Conservation (phyloP, 1,284 basidiomycete genomes). For the Microbotryum violaceum region DNA sequence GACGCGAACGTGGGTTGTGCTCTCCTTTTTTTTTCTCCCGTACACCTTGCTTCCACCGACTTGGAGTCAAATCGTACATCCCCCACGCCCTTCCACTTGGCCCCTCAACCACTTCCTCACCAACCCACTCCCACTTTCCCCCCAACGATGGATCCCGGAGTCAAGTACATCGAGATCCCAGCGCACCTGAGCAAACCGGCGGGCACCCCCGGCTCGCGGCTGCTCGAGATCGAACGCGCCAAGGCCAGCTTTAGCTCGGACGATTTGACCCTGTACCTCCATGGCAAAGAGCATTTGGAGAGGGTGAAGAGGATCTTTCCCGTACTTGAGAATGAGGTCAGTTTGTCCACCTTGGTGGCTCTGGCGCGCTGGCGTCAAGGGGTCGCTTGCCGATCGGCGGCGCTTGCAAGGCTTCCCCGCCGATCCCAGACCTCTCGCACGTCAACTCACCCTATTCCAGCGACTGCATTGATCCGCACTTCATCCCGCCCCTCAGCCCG, state of each 20-base stretch:
- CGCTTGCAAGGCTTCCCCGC: not conserved
- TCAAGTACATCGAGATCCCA: slow-evolving; percentile 21
- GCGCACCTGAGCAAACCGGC: slow-evolving; percentile 14
- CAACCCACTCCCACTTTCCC: not conserved
- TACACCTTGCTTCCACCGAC: not conserved
- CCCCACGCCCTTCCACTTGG: not conserved
- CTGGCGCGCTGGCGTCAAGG: not conserved
- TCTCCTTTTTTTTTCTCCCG: too few relatives aligned
- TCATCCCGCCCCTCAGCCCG: slow-evolving; percentile 43
- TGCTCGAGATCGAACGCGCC: slow-evolving; percentile 32
- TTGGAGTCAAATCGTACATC: not conserved
- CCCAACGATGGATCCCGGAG: not conserved
- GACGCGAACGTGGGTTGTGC: too few relatives aligned
- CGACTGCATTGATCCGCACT: not conserved
- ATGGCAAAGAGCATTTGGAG: slow-evolving; percentile 23
- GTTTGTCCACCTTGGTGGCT: not conserved
- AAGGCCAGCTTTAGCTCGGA: slow-evolving; percentile 27
- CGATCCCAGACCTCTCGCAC: not conserved
- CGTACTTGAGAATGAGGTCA: slow-evolving; percentile 27
- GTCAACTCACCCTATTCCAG: not conserved
- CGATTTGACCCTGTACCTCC: slow-evolving; percentile 28
- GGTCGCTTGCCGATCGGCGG: not conserved
- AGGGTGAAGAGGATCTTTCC: slow-evolving; percentile 16
- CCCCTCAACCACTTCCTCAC: not conserved
- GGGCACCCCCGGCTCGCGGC: slow-evolving; percentile 19